Conservation (phyloP, 2,329 filamentous ascomycete species). For the Juglanconis juglandina region DNA sequence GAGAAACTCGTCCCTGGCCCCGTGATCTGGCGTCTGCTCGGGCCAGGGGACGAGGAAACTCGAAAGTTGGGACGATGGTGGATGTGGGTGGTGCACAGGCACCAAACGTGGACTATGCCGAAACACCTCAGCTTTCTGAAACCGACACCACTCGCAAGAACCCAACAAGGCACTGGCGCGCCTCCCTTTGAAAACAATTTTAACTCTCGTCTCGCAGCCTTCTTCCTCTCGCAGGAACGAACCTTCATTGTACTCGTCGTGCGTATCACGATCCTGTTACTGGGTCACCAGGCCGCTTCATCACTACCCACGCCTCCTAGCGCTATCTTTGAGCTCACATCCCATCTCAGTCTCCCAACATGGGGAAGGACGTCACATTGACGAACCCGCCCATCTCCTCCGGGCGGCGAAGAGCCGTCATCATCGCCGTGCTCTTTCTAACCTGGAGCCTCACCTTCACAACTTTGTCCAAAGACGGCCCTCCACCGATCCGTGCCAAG, state of each 20-base stretch:
- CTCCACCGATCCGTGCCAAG: conserved; percentile 1
- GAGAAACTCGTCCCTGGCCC: not conserved
- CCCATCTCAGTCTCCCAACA: not conserved
- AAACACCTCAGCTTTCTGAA: conserved; percentile 2
- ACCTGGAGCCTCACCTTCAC: conserved; percentile 37
- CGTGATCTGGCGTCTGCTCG: not conserved
- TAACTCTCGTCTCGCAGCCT: no score
- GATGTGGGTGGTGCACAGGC: not conserved
- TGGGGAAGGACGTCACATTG: not conserved
- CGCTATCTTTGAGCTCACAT: not conserved
- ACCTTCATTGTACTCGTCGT: no score
- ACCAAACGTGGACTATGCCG: not conserved
- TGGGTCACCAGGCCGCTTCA: no score
- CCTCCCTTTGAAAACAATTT: no score
- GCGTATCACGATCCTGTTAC: no score
- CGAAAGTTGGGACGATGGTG: not conserved
- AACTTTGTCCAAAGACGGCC: conserved; percentile 11
- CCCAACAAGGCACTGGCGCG: no score
- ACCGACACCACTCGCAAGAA: not conserved
- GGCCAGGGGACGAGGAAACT: not conserved
- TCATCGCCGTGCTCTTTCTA: conserved; percentile 2
- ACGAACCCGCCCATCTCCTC: not conserved
- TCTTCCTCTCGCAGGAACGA: no score
- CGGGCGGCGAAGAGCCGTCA: not conserved
- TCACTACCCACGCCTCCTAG: no score